Evolutionary conservation across 192 early-diverging fungal genomes (phyloP).

Genomic region (Coemansia interrupta): DNA sequence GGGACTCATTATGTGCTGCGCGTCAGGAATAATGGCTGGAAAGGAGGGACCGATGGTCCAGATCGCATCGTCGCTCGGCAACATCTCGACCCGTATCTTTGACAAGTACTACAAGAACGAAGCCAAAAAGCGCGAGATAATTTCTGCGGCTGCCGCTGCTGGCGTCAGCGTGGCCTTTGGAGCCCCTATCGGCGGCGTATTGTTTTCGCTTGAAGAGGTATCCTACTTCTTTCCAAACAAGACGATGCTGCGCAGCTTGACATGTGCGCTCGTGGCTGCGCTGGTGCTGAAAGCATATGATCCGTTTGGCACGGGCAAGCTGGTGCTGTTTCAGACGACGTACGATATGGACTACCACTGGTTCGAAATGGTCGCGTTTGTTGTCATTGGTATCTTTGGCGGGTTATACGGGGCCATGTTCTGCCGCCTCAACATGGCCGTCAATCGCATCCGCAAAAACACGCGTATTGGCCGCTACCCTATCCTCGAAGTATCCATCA

Average conservation of each 20-base stretch:
- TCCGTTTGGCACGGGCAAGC: conserved; percentile 55
- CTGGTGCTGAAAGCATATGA: conserved; percentile 57
- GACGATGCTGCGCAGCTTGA: conserved; percentile 65
- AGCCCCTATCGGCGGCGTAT: conserved; percentile 92
- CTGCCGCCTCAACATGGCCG: conserved; percentile 64
- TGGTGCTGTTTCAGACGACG: conserved; percentile 59
- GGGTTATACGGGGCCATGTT: conserved; percentile 84
- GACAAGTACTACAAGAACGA: conserved; percentile 91
- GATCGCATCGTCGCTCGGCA: conserved; percentile 84
- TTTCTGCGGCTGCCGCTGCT: conserved; percentile 88
- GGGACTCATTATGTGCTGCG: conserved; percentile 79
- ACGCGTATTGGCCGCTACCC: conserved; percentile 66
- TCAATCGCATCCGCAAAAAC: conserved; percentile 71
- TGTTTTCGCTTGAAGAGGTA: conserved; percentile 91
- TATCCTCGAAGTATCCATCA: conserved; percentile 68
- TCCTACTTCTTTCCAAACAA: conserved; percentile 73
- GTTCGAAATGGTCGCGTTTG: conserved; percentile 68
- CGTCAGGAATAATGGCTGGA: conserved; percentile 82
- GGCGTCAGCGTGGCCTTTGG: conserved; percentile 96
- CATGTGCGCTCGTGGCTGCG: conserved; percentile 64
- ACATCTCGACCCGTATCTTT: conserved; percentile 80
- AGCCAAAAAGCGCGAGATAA: conserved; percentile 87
- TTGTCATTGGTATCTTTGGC: conserved; percentile 66
- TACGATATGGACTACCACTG: conserved; percentile 68
- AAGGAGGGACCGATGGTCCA: conserved; percentile 95